phyloP scores from a whole-genome alignment of 331 rosid species.

The Rhamnella rubrinervis region DNA sequence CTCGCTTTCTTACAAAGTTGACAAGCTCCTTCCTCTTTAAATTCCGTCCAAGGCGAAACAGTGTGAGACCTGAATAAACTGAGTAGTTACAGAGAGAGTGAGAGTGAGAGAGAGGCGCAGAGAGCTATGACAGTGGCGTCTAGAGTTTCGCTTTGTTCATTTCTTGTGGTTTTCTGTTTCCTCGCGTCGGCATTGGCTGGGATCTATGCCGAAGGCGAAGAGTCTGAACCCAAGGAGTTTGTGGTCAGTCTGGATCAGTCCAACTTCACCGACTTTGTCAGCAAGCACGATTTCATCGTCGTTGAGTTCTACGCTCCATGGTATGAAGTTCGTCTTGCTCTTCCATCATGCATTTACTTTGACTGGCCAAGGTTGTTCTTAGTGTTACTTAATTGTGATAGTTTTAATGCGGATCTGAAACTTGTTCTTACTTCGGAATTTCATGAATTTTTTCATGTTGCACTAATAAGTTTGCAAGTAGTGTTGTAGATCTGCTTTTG shows the following conservation, averaged over 20 bases:
- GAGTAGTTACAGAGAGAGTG: not conserved
- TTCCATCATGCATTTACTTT: not conserved
- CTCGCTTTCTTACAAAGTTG: not conserved
- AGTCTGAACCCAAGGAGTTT: constrained; percentile 65
- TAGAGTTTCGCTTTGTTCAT: constrained; percentile 41
- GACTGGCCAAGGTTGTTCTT: constrained; percentile 1
- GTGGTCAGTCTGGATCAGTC: constrained; percentile 81
- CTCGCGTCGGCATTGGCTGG: constrained; percentile 25
- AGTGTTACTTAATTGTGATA: constrained; percentile 7
- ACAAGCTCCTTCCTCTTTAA: not conserved
- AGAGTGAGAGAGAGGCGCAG: not conserved
- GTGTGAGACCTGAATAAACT: not conserved
- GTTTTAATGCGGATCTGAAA: constrained; percentile 20
- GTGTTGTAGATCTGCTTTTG: not conserved
- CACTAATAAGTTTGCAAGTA: too few species aligned
- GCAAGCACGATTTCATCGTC: constrained; percentile 82
- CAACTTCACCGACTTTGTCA: constrained; percentile 66
- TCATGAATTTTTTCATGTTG: too few species aligned
- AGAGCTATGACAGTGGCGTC: constrained; percentile 42
- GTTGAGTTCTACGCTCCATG: constrained; percentile 97
- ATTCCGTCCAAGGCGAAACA: constrained; percentile 1
- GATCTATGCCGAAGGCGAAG: constrained; percentile 49
- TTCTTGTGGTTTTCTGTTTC: constrained; percentile 28
- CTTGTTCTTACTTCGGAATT: not conserved
- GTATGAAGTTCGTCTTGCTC: constrained; percentile 30